Evolutionary conservation across 441 rosid genomes (phyloP), one percentile per base, ranked within the genome.

Genomic region (Euphorbia schlechtendalii): DNA sequence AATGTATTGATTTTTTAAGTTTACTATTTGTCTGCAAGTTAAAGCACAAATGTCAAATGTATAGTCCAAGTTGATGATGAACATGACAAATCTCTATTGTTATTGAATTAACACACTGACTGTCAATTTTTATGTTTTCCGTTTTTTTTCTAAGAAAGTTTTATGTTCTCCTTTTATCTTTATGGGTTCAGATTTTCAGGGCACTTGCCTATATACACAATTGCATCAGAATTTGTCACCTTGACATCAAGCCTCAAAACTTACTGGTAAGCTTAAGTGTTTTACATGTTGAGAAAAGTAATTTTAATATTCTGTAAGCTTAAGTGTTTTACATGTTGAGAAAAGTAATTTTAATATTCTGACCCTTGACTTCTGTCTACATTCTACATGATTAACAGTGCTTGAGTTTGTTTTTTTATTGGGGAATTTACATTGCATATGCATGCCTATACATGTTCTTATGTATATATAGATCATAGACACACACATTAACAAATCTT

Each of bases 211-310:
- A 87, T 72, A 72, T 92, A 64, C 98, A 92, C 76, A 85, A 86
- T 61, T 85, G 88, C 76, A 85, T 89, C 67, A 96, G 96, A 54
- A 86, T 92, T 69, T 92, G 98, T 81, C 98, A 89, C 74, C 93
- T 96, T 67, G 98, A 92, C 75, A 92, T 92, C 77, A 92, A 92
- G 78, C 98, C 98, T 74, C 98, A 92, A 72, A 92, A 92, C 82
- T 80, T 89, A 78, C 90, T 92, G 22, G 98, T 89, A 75, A 86
- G 90, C n/a, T n/a, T n/a, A n/a, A n/a, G n/a, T 49, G 68, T 56
- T 52, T 66, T 58, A 43, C 56, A 10, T 38, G 46, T 24, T 36
- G 13, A 61, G 52, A 51, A 18, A 58, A 58, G 36, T 30, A 30
- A 52, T 68, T 32, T 32, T 62, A n/a, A 55, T 41, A 38, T 48